Evolutionary conservation across 805 yeast genomes (phyloP), one percentile per base, ranked within the genome.

Genomic region (Ogataea dorogensis): DNA sequence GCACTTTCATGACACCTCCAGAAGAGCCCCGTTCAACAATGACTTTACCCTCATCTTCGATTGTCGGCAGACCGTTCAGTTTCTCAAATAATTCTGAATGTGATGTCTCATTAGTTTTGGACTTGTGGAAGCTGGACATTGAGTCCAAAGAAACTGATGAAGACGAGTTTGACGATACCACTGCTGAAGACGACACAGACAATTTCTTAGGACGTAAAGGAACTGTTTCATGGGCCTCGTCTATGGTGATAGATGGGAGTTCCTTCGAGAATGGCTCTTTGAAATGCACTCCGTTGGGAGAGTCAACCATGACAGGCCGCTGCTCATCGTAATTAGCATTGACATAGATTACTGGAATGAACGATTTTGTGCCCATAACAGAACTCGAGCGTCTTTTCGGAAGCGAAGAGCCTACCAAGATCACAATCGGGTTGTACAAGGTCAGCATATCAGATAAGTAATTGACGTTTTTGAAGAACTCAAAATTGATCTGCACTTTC

Each of bases 381-480:
- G 61, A 54, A 24, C 54, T 53, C 23, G 56, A 54, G 40, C 49
- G 50, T 31, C 54, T 47, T 23, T 46, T 40, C n/a, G 32, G 39
- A 26, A 44, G 40, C 24, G 53, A 49, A 8, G 61, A 51, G 8
- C 65, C 66, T 4, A 76, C 68, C 9, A 74, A 58, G 11, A 79
- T 70, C 34, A 77, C 48, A 34, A 70, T 68, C 9, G 89, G 88
- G 45, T 70, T 71, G 54, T 81, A 79, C 17, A 81, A 58, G 36
- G 69, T 63, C 48, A 77, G 63, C 57, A 75, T 68, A 45, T 80
- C 81, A 42, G 67, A 65, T 27, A 80, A 58, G 20, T 75, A 73
- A 10, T 65, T 70, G 7, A 79, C 67, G 28, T 54, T 43, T 25
- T 62, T 68, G 17, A 73, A 79, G 17, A 82, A 58, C 47, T 82